A percentile compares a stretch with the other conserved stretches of the same genome.
Evolutionary conservation across 2,329 filamentous ascomycete genomes (phyloP).

Genomic region (Paecilomyces sp.): DNA sequence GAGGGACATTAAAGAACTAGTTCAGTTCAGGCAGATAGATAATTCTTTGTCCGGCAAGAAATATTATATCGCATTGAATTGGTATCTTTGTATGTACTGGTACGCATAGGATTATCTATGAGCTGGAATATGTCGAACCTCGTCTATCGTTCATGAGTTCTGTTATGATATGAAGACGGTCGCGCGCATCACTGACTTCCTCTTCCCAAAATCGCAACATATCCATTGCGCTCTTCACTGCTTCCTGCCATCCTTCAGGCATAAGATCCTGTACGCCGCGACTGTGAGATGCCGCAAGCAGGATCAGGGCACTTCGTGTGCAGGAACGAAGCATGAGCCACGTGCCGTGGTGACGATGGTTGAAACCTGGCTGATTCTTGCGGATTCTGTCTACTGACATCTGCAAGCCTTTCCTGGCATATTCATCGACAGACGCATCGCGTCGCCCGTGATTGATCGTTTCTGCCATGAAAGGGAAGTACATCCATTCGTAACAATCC

Average conservation of each 20-base stretch:
- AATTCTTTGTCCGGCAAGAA: neutral
- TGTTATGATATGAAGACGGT: constrained; percentile 15
- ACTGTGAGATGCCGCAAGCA: constrained; percentile 15
- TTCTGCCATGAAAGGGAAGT: constrained; percentile 28
- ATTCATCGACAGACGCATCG: constrained; percentile 12
- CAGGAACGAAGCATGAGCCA: constrained; percentile 28
- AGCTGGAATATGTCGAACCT: neutral
- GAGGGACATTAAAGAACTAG: neutral
- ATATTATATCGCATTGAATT: neutral
- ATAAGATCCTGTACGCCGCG: constrained; percentile 11
- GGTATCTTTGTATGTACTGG: neutral
- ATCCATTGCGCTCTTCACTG: constrained; percentile 15
- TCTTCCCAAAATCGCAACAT: constrained; percentile 21
- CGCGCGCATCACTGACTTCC: constrained; percentile 17
- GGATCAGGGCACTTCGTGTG: constrained; percentile 21
- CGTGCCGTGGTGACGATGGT: constrained; percentile 26
- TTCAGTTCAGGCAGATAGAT: neutral
- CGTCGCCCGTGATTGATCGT: constrained; percentile 17
- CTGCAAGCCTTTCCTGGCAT: constrained; percentile 20
- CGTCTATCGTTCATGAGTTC: constrained; percentile 8
- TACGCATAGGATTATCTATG: neutral
- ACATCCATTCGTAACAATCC: constrained; percentile 32
- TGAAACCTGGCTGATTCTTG: constrained; percentile 25
- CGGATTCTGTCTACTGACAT: constrained; percentile 26
- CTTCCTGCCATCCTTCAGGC: constrained; percentile 16